Conservation (phyloP, 208 protist genomes). For the Novymonas esmeraldas region DNA sequence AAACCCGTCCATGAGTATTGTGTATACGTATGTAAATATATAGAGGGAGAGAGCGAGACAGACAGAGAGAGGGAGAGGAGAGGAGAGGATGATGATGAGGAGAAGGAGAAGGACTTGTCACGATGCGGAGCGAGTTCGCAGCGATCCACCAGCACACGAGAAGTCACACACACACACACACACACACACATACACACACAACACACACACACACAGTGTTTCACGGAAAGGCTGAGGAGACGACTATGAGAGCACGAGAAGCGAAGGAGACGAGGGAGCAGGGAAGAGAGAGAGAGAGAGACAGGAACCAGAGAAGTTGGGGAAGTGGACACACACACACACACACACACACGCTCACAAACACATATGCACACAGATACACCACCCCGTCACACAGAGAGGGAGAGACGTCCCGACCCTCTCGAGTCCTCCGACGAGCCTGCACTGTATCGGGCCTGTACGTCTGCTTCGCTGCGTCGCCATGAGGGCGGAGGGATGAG, state of each 20-base stretch:
- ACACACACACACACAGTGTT: background rate
- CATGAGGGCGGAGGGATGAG: too few species aligned
- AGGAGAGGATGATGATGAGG: background rate
- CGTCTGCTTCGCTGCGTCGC: too few species aligned
- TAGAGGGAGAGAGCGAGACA: background rate
- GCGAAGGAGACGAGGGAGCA: background rate
- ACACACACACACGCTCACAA: background rate
- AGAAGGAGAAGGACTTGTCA: background rate
- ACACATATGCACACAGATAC: background rate
- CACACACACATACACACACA: background rate
- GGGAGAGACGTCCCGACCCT: too few species aligned
- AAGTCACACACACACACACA: conserved; percentile 5
- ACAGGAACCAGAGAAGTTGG: background rate
- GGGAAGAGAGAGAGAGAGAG: conserved; percentile 7
- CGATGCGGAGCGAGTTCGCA: too few species aligned
- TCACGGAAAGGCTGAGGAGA: background rate
- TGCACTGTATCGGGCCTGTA: too few species aligned
- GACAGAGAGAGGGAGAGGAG: background rate
- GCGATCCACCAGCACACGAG: too few species aligned
- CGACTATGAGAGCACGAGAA: background rate
- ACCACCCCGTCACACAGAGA: background rate
- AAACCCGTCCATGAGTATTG: too few species aligned
- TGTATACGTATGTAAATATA: too few species aligned
- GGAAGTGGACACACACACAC: too few species aligned
- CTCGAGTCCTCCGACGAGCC: too few species aligned